These are phyloP conservation scores for Clarireedia homoeocarpa DNA, from an alignment of 2,329 filamentous ascomycete species.

Conservation along the genomic window DNA sequence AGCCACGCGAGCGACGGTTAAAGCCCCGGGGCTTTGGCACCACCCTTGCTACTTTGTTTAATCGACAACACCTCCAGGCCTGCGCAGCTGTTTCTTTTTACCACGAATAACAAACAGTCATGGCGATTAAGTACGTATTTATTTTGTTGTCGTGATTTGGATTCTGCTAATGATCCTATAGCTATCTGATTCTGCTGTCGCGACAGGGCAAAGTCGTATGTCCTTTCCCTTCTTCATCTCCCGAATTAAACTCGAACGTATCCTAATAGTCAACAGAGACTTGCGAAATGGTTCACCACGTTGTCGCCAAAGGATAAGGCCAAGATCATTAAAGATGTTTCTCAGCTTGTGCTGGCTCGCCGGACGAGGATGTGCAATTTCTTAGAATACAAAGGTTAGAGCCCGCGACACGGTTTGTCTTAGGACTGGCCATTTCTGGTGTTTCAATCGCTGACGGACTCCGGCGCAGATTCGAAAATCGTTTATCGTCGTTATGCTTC, in stretches of 20 bases:
- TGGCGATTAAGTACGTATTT: slow-evolving; percentile 44
- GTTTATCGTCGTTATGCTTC: slow-evolving; percentile 98
- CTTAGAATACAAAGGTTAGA: slow-evolving; percentile 90
- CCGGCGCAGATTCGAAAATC: slow-evolving; percentile 78
- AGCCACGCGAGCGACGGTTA: background rate
- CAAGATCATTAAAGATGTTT: slow-evolving; percentile 99
- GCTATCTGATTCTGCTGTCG: slow-evolving; percentile 95
- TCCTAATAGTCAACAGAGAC: slow-evolving; percentile 54
- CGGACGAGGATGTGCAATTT: slow-evolving; percentile 99
- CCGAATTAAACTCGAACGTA: slow-evolving; percentile 10
- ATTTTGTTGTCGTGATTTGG: background rate
- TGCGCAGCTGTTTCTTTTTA: background rate
- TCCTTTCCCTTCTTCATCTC: slow-evolving; percentile 24
- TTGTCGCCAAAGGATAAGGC: slow-evolving; percentile 97
- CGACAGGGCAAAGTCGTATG: slow-evolving; percentile 98
- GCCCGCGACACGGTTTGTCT: slow-evolving; percentile 4
- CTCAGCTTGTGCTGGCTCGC: slow-evolving; percentile 90
- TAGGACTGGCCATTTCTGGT: too few relatives aligned
- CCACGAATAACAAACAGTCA: slow-evolving; percentile 19
- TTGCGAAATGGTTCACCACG: slow-evolving; percentile 99
- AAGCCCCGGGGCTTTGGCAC: background rate
- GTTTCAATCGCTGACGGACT: slow-evolving; percentile 12
- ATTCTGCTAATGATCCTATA: slow-evolving; percentile 33
- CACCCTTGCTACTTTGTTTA: background rate
- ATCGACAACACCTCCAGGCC: slow-evolving; percentile 7